Conservation (phyloP, 2,329 filamentous ascomycete species). For the Cordyceps farinosa region DNA sequence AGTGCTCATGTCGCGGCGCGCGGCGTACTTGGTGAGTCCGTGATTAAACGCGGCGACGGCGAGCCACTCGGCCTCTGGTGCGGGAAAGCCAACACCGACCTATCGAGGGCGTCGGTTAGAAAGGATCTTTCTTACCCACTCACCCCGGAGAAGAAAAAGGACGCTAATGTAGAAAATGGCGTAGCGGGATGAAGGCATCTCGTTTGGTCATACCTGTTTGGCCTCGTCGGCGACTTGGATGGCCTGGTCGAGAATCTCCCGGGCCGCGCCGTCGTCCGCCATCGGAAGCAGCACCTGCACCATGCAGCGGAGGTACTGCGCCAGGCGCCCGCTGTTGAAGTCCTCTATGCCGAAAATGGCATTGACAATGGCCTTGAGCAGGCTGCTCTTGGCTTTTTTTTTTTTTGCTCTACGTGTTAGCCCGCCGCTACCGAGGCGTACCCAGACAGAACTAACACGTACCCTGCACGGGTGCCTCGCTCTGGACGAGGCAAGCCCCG, state of each 20-base stretch:
- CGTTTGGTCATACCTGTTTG: conserved; percentile 37
- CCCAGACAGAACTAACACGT: conserved; percentile 15
- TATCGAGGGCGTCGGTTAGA: conserved; percentile 20
- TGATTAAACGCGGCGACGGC: conserved; percentile 66
- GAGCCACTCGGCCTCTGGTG: conserved; percentile 73
- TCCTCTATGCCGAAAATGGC: conserved; percentile 56
- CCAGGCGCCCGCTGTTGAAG: conserved; percentile 57
- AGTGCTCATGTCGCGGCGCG: conserved; percentile 45
- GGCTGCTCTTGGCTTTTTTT: conserved; percentile 46
- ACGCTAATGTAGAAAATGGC: too few relatives aligned
- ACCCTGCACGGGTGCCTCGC: conserved; percentile 50
- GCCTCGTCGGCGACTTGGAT: conserved; percentile 49
- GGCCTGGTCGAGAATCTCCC: conserved; percentile 63
- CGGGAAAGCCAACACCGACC: conserved; percentile 53
- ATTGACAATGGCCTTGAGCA: conserved; percentile 66
- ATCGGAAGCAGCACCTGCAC: conserved; percentile 63
- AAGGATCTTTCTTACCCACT: too few relatives aligned
- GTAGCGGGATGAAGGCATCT: too few relatives aligned
- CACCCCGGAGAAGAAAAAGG: not conserved
- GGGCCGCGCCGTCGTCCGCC: conserved; percentile 48
- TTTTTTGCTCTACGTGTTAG: not conserved
- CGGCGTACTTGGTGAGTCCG: conserved; percentile 61
- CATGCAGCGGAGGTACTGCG: conserved; percentile 75
- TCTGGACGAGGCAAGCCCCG: conserved; percentile 61
- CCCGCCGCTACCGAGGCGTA: too few relatives aligned